Percentiles rank a stretch among this genome's conserved stretches.
Evolutionary conservation across 2,329 filamentous ascomycete genomes (phyloP).

Genomic region (Talaromyces sp.): DNA sequence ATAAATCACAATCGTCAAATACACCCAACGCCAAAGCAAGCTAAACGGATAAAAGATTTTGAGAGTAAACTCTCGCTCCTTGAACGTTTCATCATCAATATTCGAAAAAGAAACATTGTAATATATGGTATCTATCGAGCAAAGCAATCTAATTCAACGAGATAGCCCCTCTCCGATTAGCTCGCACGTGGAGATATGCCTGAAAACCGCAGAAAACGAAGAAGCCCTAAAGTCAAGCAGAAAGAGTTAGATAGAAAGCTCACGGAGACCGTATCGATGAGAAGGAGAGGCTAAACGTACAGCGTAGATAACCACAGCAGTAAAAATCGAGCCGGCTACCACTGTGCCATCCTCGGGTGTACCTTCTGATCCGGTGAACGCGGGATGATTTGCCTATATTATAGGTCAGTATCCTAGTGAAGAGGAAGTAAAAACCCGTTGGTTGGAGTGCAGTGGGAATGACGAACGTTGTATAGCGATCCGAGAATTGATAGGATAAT

Average conservation of each 20-base stretch:
- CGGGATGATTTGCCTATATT: slow-evolving; percentile 65
- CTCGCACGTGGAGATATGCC: slow-evolving; percentile 77
- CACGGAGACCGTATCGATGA: slow-evolving; percentile 5
- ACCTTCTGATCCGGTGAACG: slow-evolving; percentile 71
- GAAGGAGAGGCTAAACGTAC: slow-evolving; percentile 54
- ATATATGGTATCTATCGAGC: not conserved
- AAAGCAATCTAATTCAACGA: slow-evolving; percentile 54
- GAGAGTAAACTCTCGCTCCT: too few relatives aligned
- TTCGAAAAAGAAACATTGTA: not conserved
- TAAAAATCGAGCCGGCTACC: slow-evolving; percentile 81
- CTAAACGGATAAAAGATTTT: too few relatives aligned
- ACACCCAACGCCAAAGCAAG: slow-evolving; percentile 10
- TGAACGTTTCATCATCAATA: not conserved
- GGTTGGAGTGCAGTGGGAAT: not conserved
- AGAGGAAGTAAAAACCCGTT: not conserved
- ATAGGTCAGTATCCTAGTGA: not conserved
- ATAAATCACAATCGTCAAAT: not conserved
- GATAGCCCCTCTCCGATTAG: slow-evolving; percentile 79
- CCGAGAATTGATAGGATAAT: slow-evolving; percentile 64
- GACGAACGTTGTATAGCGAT: slow-evolving; percentile 65
- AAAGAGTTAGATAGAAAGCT: not conserved
- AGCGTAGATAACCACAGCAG: slow-evolving; percentile 80
- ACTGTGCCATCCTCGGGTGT: slow-evolving; percentile 68
- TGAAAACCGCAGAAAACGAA: slow-evolving; percentile 88
- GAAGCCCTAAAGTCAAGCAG: slow-evolving; percentile 61